phyloP scores from a whole-genome alignment of 2,329 filamentous ascomycete species.

The Calonectria fujianensis region DNA sequence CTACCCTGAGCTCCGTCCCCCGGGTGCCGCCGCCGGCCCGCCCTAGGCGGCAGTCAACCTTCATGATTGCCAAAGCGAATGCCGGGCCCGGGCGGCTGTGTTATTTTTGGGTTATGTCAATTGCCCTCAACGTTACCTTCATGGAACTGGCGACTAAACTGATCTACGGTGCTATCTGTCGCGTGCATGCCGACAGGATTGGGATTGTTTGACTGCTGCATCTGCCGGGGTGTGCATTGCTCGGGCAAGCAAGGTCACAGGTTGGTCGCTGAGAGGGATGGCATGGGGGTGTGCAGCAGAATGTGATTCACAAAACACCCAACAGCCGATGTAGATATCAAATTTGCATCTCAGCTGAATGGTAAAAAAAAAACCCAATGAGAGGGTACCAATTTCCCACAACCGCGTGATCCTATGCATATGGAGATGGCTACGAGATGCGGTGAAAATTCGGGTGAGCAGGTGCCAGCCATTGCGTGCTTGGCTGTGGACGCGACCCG shows the following conservation, averaged over 20 bases:
- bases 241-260: slow-evolving; percentile 28
- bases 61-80: not conserved
- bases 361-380: slow-evolving; percentile 18
- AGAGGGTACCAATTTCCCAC: slow-evolving; percentile 7
- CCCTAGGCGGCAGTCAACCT: slow-evolving; percentile 17
- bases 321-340: slow-evolving; percentile 32
- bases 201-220: slow-evolving; percentile 15
- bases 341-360: slow-evolving; percentile 28
- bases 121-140: slow-evolving; percentile 15
- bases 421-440: slow-evolving; percentile 21
- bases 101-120: slow-evolving; percentile 35
- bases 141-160: slow-evolving; percentile 1
- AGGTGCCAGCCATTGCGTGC: slow-evolving; percentile 1
- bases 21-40: slow-evolving; percentile 48
- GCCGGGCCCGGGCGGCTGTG: slow-evolving; percentile 5
- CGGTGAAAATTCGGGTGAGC: slow-evolving; percentile 19
- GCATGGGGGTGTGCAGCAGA: not conserved
- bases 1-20: slow-evolving; percentile 32
- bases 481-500: slow-evolving; percentile 3
- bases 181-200: slow-evolving; percentile 16
- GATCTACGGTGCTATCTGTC: slow-evolving; percentile 19
- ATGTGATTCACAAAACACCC: slow-evolving; percentile 29
- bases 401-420: slow-evolving; percentile 30
- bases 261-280: slow-evolving; percentile 13
- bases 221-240: slow-evolving; percentile 27